Evolutionary conservation across 441 rosid genomes (phyloP), one percentile per base, ranked within the genome.

Genomic region (Populus hybrid): DNA sequence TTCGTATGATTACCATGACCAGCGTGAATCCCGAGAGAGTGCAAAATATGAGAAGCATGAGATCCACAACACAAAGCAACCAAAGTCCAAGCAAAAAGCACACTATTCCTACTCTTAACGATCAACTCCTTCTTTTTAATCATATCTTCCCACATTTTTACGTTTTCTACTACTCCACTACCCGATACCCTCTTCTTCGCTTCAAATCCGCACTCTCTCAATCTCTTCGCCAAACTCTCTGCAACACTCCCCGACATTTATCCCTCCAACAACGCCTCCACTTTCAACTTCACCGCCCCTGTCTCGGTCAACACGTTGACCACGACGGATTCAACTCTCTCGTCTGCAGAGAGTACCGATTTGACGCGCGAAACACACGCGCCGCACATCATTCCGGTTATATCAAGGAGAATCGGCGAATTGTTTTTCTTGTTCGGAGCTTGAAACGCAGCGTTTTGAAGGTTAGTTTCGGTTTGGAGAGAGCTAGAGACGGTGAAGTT

Each of bases 51-150:
- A 24, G 97, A 90, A 87, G 90, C 88, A 42, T 95, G 99, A 24
- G 99, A 89, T 34, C 98, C 99, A 78, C 99, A 94, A 81, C 98
- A 95, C 81, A 95, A 68, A 46, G 99, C 97, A 84, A 91, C 99
- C 86, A 92, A 84, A 46, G 92, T 93, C 99, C 99, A 92, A 5
- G 99, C 97, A 79, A 95, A 89, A 10, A 91, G 90, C 77, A 92
- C 97, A 6, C 98, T 90, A 16, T 92, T 91, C 85, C 95, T 89
- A n/a, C 92, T 92, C 88, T 87, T 86, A 65, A 81, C 82, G 2
- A 93, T 81, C 88, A 92, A 70, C 82, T 95, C 96, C 83, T 93
- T 92, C 88, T 87, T 92, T 82, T 80, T 78, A 63, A 79, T 87
- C 94, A 87, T 89, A 64, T 88, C 95, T 80, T 85, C 84, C 98